Evolutionary conservation across 2,329 filamentous ascomycete genomes (phyloP), one percentile per base, ranked within the genome.

Genomic region (Xylariaceae sp.): DNA sequence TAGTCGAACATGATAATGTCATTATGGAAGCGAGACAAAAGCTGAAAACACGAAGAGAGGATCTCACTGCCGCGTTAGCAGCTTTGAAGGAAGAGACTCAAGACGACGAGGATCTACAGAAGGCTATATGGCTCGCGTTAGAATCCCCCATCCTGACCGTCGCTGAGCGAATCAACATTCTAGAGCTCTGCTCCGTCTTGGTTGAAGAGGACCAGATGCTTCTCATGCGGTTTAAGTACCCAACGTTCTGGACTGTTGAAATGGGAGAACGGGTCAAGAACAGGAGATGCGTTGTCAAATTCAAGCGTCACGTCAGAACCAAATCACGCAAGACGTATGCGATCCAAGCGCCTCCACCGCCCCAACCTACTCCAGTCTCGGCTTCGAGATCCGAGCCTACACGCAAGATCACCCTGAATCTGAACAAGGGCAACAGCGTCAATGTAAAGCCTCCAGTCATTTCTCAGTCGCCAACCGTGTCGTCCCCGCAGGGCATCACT

Each of bases 141-240:
- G 64, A 68, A 29, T 78, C 74, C 19, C 61, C 67, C 1, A 54
- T 66, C 16, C 65, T 75, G 34, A 70, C 71, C 6, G 56, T 72
- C 22, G 53, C 63, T 15, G 75, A 79, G 52, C 69, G 74, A 52
- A 60, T 65, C 19, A 72, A 73, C 49, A 50, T 79, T 9, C 55
- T 78, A 29, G 72, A 77, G 48, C 63, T 78, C 28, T 76, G 74
- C 52, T 64, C 65, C 26, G 59, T 73, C 35, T 61, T 79, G 44
- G 75, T 75, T 44, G 67, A 72, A 13, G 61, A 69, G n/a, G 67
- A 72, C 16, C 63, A 67, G 37, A 67, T 68, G 6, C 54, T 77
- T 36, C 52, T 69, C 22, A 48, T 78, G 29, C 71, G 64, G 13
- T 56, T 78, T 43, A 66, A 66, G 40, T 66, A 69, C 41, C 73